A percentile compares a stretch with the other conserved stretches of the same genome.
phyloP scores from a whole-genome alignment of 208 protist species.

The Leishmania gerbilli region DNA sequence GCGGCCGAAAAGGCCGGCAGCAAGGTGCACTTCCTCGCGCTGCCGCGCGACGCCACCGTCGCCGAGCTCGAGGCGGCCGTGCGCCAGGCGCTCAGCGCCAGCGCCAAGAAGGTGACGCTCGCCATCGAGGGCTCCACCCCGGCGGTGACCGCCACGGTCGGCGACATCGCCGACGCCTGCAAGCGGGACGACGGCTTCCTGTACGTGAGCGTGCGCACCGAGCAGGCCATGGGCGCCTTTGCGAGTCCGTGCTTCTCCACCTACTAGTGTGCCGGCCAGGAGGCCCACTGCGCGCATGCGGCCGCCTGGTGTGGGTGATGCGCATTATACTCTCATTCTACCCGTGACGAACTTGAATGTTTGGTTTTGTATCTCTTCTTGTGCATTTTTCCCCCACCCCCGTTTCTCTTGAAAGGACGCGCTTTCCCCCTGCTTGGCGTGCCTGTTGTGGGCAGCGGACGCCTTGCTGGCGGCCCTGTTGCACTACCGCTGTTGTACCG shows the following conservation, averaged over 20 bases:
- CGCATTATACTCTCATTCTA: not conserved
- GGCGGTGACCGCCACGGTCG: constrained; percentile 11
- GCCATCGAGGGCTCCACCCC: constrained; percentile 30
- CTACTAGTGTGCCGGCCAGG: not conserved
- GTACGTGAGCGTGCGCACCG: constrained; percentile 13
- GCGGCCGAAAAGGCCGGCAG: constrained; percentile 8
- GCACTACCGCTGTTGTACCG: too few species aligned
- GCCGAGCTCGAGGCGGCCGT: constrained; percentile 18
- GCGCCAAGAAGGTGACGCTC: constrained; percentile 23
- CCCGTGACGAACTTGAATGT: not conserved
- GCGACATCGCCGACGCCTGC: constrained; percentile 19
- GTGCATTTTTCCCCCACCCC: not conserved
- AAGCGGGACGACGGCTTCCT: constrained; percentile 23
- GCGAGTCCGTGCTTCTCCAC: not conserved
- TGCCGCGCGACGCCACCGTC: constrained; percentile 27
- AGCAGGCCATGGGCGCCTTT: not conserved
- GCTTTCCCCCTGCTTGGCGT: not conserved
- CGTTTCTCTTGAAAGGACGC: not conserved
- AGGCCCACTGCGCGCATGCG: too few species aligned
- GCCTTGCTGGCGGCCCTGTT: too few species aligned
- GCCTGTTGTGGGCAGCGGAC: not conserved
- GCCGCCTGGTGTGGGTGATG: not conserved
- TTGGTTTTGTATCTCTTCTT: not conserved
- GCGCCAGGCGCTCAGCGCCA: constrained; percentile 6
- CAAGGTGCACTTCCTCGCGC: constrained; percentile 8